Conservation (phyloP, 129 eudicot genomes). For the Saposhnikovia divaricata region DNA sequence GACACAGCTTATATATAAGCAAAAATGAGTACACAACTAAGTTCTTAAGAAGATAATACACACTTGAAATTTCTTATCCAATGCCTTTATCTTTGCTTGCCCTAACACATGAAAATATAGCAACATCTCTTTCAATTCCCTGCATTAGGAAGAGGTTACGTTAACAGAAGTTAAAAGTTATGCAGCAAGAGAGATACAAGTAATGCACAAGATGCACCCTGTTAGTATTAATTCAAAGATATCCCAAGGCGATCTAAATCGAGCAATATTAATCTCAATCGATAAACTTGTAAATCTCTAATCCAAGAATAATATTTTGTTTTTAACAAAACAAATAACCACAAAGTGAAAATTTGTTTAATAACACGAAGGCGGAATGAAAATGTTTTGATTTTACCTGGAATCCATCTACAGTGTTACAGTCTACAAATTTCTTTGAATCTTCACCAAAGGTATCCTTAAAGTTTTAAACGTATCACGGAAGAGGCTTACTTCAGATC, state of each 20-base stretch:
- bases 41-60: no score
- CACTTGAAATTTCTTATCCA: no score
- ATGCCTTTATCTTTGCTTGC: constrained; percentile 66
- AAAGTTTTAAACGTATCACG: constrained; percentile 40
- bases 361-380: not conserved
- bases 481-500: constrained; percentile 69
- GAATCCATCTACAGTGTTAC: constrained; percentile 92
- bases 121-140: constrained; percentile 86
- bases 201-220: constrained; percentile 2
- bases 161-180: not conserved
- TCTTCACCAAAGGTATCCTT: constrained; percentile 64
- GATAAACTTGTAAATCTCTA: not conserved
- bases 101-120: constrained; percentile 91
- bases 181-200: not conserved
- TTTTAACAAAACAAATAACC: not conserved
- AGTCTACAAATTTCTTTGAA: constrained; percentile 74
- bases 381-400: constrained; percentile 38
- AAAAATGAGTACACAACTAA: no score
- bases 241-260: not conserved
- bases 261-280: not conserved
- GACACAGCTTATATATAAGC: no score
- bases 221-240: not conserved
- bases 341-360: not conserved
- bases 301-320: not conserved
- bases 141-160: constrained; percentile 8